Conservation (phyloP, 73 alveolate species). For the Breviolum minutum region DNA sequence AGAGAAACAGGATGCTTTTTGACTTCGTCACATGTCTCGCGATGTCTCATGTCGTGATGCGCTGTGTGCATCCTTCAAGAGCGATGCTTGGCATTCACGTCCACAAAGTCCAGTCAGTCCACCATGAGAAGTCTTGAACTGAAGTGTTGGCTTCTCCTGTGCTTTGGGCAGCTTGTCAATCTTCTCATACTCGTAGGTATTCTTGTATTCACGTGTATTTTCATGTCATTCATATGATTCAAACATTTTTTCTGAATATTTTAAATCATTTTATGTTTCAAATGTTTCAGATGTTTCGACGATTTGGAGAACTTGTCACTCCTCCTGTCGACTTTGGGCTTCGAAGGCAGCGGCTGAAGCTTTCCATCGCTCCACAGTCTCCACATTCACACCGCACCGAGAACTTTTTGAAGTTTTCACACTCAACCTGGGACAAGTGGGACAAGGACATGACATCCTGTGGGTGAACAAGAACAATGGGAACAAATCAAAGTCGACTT, state of each 20-base stretch:
- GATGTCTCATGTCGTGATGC: too few species aligned
- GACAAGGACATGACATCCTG: too few species aligned
- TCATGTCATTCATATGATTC: too few species aligned
- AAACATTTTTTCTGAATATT: neutral
- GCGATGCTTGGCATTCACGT: neutral
- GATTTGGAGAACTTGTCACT: neutral
- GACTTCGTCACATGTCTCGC: too few species aligned
- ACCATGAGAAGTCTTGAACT: constrained; percentile 66
- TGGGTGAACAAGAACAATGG: too few species aligned
- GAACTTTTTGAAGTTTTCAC: too few species aligned
- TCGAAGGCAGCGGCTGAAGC: constrained; percentile 50
- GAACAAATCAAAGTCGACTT: too few species aligned
- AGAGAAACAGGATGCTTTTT: too few species aligned
- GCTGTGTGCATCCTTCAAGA: neutral
- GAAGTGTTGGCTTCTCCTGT: constrained; percentile 40
- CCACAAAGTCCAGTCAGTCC: constrained; percentile 71
- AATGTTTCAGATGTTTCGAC: too few species aligned
- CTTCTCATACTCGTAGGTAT: too few species aligned
- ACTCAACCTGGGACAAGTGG: too few species aligned
- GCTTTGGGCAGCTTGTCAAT: neutral
- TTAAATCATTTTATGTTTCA: neutral
- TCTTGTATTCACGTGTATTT: too few species aligned
- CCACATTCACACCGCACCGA: constrained; percentile 6
- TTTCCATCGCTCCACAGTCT: constrained; percentile 56
- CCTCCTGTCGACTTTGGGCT: constrained; percentile 16